Evolutionary conservation across 352 stramenopile species (phyloP).

Genomic region (Phytophthora meadii): DNA sequence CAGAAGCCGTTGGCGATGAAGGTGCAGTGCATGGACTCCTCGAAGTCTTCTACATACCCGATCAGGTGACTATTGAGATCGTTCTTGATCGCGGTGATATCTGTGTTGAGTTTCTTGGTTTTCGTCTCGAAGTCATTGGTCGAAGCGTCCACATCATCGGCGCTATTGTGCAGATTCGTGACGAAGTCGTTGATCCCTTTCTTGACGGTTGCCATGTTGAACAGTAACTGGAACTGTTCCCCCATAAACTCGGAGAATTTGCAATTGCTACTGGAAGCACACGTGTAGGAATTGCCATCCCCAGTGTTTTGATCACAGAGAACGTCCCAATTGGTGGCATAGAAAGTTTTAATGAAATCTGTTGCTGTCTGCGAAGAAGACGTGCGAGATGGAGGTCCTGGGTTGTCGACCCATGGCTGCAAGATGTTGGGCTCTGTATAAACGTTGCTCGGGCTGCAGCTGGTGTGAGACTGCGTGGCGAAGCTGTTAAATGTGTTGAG

Average conservation of each 20-base stretch:
- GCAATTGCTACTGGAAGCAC: neutral
- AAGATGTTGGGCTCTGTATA: too few species aligned
- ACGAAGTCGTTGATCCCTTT: constrained; percentile 40
- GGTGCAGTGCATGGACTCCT: constrained; percentile 67
- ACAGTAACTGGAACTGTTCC: constrained; percentile 6
- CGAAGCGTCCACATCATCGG: constrained; percentile 34
- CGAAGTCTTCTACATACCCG: constrained; percentile 62
- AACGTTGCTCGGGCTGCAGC: neutral
- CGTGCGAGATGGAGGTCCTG: too few species aligned
- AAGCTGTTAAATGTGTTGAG: constrained; percentile 37
- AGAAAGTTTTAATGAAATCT: too few species aligned
- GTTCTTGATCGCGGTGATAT: constrained; percentile 51
- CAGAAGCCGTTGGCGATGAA: constrained; percentile 61
- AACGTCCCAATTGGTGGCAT: too few species aligned
- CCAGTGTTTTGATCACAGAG: too few species aligned
- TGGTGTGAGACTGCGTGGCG: constrained; percentile 29
- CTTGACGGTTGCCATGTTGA: constrained; percentile 24
- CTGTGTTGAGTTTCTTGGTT: constrained; percentile 40
- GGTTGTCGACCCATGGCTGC: too few species aligned
- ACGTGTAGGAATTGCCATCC: neutral
- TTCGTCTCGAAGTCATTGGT: constrained; percentile 55
- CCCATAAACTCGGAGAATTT: constrained; percentile 25
- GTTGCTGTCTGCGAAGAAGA: too few species aligned
- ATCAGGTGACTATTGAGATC: constrained; percentile 55
- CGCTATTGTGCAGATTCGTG: constrained; percentile 36